A percentile compares a stretch with the other conserved stretches of the same genome.
These are phyloP conservation scores for Pseudocercospora cruenta DNA, from an alignment of 2,329 filamentous ascomycete genomes.

Conservation along the genomic window DNA sequence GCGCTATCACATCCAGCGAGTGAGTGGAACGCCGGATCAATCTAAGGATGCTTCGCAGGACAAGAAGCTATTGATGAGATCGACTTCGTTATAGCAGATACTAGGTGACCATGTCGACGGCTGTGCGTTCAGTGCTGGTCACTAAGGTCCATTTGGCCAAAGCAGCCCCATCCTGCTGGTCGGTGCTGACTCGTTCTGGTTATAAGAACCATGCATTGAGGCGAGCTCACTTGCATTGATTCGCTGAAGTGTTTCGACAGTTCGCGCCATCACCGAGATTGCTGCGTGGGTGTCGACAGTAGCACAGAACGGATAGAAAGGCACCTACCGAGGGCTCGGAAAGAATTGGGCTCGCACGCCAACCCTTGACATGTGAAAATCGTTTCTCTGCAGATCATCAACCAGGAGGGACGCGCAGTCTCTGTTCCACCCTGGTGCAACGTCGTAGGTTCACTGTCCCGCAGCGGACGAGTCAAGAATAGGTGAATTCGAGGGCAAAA, in stretches of 20 bases:
- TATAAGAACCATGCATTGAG: not conserved
- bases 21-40: not conserved
- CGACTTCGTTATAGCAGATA: not conserved
- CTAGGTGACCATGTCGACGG: not conserved
- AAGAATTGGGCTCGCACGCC: not conserved
- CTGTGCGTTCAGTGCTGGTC: not conserved
- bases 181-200: slow-evolving; percentile 2
- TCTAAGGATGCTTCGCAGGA: not conserved
- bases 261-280: not conserved
- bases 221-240: not conserved
- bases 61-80: not conserved
- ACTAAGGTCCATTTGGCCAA: not conserved
- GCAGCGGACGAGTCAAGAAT: not conserved
- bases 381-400: not conserved
- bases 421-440: not conserved
- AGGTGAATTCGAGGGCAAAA: not conserved
- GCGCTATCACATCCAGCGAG: not conserved
- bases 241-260: not conserved
- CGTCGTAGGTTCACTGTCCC: not conserved
- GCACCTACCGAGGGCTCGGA: not conserved
- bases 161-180: not conserved
- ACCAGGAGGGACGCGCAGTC: not conserved
- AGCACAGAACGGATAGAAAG: not conserved
- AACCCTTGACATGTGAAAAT: not conserved
- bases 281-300: not conserved